These are phyloP conservation scores for Arachnopeziza araneosa DNA, from an alignment of 2,329 filamentous ascomycete species.

Conservation along the genomic window DNA sequence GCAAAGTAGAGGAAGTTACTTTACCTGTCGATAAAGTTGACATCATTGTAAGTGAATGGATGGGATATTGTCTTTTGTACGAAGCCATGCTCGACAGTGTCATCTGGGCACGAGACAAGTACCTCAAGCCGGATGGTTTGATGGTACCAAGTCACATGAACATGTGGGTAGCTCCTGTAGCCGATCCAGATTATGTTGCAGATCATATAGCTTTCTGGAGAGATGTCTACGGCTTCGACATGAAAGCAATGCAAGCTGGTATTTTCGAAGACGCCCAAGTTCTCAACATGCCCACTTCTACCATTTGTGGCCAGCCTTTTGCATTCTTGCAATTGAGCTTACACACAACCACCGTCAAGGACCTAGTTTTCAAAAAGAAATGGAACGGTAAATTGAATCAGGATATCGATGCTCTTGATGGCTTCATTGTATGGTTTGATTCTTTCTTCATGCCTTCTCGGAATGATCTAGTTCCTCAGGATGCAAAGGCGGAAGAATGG, in stretches of 20 bases:
- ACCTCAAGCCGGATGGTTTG: constrained; percentile 72
- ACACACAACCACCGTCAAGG: constrained; percentile 63
- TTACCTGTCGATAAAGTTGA: constrained; percentile 78
- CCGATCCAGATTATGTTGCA: constrained; percentile 69
- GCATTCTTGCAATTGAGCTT: constrained; percentile 74
- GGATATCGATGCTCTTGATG: constrained; percentile 68
- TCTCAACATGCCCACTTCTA: constrained; percentile 58
- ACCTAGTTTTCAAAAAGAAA: constrained; percentile 68
- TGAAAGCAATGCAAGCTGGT: constrained; percentile 80
- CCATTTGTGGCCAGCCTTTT: constrained; percentile 53
- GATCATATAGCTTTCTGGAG: constrained; percentile 84
- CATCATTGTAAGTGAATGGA: constrained; percentile 96
- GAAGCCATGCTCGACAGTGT: constrained; percentile 96
- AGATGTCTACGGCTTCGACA: constrained; percentile 91
- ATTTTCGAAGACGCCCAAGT: constrained; percentile 80
- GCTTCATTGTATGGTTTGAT: constrained; percentile 90
- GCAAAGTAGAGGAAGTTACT: constrained; percentile 81
- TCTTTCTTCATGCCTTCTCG: constrained; percentile 74
- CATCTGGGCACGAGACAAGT: constrained; percentile 79
- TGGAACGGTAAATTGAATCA: constrained; percentile 58
- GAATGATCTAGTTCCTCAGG: constrained; percentile 40
- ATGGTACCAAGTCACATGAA: constrained; percentile 84
- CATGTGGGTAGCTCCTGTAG: constrained; percentile 74
- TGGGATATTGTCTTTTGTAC: constrained; percentile 91
- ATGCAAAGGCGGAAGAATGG: constrained; percentile 59